Percentiles rank a stretch among this genome's conserved stretches.
These are phyloP conservation scores for Kwoniella heveanensis DNA, from an alignment of 768 basidiomycete species.

Conservation along the genomic window DNA sequence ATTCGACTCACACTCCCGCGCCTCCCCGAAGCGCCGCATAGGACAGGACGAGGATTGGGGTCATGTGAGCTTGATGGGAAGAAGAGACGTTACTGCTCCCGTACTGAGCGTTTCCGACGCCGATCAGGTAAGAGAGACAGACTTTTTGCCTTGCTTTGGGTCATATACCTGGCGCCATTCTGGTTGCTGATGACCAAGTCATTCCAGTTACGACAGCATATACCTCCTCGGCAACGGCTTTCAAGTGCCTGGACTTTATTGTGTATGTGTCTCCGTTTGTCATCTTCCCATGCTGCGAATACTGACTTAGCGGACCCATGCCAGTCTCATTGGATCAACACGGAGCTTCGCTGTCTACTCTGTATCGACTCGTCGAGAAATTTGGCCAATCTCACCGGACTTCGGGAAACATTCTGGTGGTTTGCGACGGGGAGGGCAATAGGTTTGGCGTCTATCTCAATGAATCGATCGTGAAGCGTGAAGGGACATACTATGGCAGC, in stretches of 20 bases:
- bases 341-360: constrained; percentile 85
- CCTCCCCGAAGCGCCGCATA: not conserved
- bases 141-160: not conserved
- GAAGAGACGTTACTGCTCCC: constrained; percentile 35
- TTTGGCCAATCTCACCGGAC: constrained; percentile 35
- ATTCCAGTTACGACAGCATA: constrained; percentile 32
- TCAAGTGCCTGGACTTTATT: constrained; percentile 48
- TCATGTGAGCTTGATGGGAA: constrained; percentile 30
- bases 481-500: constrained; percentile 77
- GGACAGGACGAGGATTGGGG: constrained; percentile 25
- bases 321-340: constrained; percentile 81
- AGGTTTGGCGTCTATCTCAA: constrained; percentile 83
- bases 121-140: constrained; percentile 31
- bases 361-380: constrained; percentile 62
- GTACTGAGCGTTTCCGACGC: constrained; percentile 38
- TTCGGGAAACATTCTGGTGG: constrained; percentile 62
- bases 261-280: constrained; percentile 42
- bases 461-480: constrained; percentile 67
- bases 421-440: constrained; percentile 67
- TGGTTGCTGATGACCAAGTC: not conserved
- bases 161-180: too few species aligned
- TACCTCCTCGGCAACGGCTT: constrained; percentile 51
- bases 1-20: constrained; percentile 19
- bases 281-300: too few species aligned
- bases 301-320: not conserved